Evolutionary conservation across 129 eudicot genomes (phyloP), one percentile per base, ranked within the genome.

Genomic region (Lactuca sativa): DNA sequence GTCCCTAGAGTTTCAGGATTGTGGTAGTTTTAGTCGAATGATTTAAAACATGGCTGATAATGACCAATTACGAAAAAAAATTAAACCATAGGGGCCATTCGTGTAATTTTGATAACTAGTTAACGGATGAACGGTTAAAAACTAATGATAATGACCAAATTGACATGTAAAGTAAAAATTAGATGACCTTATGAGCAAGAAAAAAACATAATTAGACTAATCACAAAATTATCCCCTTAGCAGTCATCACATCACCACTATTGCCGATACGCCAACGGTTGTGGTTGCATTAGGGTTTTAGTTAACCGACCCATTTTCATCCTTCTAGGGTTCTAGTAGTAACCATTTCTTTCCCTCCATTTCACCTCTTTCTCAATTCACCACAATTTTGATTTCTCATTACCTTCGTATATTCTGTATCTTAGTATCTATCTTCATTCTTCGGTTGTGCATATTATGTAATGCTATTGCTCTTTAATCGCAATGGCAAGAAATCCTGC

Each of bases 401-500:
- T 13, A 59, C 18, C 56, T 48, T 6, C 43, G 5, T 47, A 48
- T 70, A 69, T 40, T 3, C 37, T 68, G 43, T 62, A 56, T 36
- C 66, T 57, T 10, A 52, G 43, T n/a, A 54, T 74, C 61, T 16
- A 53, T 54, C 14, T 62, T 9, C 56, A 52, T 37, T 54, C 14
- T 62, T 9, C 56, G 36, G 62, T 73, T 54, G 16, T 53, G 25
- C 56, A 3, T 76, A 59, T 62, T 1, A 52, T 67, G 69, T 76
- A 53, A 77, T 61, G 7, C 49, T 2, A 55, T 76, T 30, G 37
- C 30, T 52, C 47, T 32, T 56, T 21, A 49, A 47, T 59, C n/a
- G 67, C 73, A 66, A 90, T 90, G 97, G 95, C 89, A 18, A 71
- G 76, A 74, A 81, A 74, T 56, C 75, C 84, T 62, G 82, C 85